phyloP scores from a whole-genome alignment of 306 rosid species.

The Castanea mollissima region DNA sequence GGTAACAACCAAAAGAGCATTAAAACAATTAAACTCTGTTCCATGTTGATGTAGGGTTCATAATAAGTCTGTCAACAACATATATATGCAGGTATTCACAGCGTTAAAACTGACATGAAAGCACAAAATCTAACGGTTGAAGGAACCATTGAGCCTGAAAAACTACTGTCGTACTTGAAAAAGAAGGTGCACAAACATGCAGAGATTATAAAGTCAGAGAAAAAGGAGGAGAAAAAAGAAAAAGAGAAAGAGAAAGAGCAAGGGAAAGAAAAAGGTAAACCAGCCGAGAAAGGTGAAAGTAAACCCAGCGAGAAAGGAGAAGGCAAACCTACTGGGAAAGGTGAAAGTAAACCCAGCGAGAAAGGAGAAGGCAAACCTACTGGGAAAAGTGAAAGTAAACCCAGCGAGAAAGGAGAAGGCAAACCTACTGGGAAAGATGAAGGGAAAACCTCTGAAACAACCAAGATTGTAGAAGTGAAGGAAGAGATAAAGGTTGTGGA shows the following conservation, averaged over 20 bases:
- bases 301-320: neutral
- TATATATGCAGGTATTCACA: conserved; percentile 46
- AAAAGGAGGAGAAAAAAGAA: conserved; percentile 33
- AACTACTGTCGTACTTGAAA: conserved; percentile 41
- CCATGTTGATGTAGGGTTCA: neutral
- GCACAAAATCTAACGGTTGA: conserved; percentile 51
- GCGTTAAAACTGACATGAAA: conserved; percentile 67
- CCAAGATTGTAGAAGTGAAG: conserved; percentile 24
- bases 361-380: no score
- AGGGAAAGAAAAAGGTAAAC: neutral
- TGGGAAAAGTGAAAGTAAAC: no score
- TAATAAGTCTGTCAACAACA: neutral
- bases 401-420: neutral
- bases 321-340: neutral
- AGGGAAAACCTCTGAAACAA: conserved; percentile 16
- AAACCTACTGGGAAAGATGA: conserved; percentile 18
- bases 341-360: neutral
- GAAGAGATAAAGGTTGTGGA: conserved; percentile 40
- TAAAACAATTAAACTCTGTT: neutral
- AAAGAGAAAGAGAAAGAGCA: neutral
- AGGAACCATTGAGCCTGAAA: conserved; percentile 75
- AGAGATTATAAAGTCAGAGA: conserved; percentile 45
- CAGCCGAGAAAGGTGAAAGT: neutral
- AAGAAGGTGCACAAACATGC: conserved; percentile 63
- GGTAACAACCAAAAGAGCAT: conserved; percentile 29